Conservation (phyloP, 2,329 filamentous ascomycete genomes). For the Aspergillus sp. region DNA sequence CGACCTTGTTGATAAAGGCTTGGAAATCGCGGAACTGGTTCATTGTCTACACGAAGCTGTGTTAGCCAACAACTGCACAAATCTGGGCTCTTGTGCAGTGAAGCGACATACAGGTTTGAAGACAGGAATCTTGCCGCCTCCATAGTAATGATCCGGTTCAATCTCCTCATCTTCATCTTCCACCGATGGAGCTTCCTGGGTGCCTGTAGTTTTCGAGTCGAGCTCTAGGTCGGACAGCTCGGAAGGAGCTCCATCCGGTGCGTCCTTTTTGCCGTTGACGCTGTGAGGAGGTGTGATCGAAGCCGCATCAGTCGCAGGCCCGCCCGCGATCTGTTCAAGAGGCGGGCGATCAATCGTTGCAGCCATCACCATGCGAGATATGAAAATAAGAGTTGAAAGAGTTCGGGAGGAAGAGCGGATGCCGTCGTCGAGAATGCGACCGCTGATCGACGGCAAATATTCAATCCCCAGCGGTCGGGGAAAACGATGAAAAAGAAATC, state of each 20-base stretch:
- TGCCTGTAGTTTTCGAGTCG: constrained; percentile 29
- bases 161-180: constrained; percentile 73
- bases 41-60: constrained; percentile 62
- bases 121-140: constrained; percentile 77
- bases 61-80: constrained; percentile 5
- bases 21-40: constrained; percentile 92
- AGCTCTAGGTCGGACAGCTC: constrained; percentile 45
- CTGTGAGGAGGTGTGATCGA: constrained; percentile 46
- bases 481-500: constrained; percentile 11
- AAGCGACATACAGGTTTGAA: constrained; percentile 72
- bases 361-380: constrained; percentile 32
- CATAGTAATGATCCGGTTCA: constrained; percentile 84
- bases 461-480: constrained; percentile 45
- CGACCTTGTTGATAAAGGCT: constrained; percentile 83
- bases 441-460: constrained; percentile 44
- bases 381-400: constrained; percentile 9
- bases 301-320: constrained; percentile 27
- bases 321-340: constrained; percentile 25
- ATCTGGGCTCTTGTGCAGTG: neutral
- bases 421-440: constrained; percentile 43
- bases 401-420: constrained; percentile 16
- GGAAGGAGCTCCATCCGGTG: constrained; percentile 40
- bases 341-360: constrained; percentile 32
- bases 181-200: constrained; percentile 33
- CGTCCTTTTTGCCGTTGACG: constrained; percentile 46